Evolutionary conservation across 352 stramenopile species (phyloP).

Genomic region (Plasmopara viticola): DNA sequence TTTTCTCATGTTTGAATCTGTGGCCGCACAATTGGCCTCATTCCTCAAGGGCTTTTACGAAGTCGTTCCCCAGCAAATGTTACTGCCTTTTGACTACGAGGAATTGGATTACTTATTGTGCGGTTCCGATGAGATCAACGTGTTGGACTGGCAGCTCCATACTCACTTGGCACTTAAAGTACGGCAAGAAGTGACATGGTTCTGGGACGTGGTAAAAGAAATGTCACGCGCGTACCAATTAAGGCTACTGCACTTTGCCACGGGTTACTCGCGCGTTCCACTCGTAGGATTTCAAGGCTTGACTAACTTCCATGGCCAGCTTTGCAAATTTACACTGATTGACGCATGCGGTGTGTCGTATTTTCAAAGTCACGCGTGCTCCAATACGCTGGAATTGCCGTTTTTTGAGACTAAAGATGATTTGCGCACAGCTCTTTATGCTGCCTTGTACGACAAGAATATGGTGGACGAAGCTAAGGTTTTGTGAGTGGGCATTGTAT

Average conservation of each 20-base stretch:
- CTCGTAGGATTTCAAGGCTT: conserved; percentile 54
- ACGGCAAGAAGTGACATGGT: conserved; percentile 25
- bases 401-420: conserved; percentile 84
- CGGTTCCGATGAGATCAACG: conserved; percentile 88
- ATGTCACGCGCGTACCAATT: conserved; percentile 59
- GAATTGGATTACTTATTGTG: conserved; percentile 95
- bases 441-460: conserved; percentile 36
- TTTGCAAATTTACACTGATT: conserved; percentile 57
- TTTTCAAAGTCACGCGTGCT: conserved; percentile 56
- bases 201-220: conserved; percentile 81
- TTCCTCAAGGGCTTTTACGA: conserved; percentile 96
- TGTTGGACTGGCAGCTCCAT: conserved; percentile 89
- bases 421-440: conserved; percentile 41
- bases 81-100: conserved; percentile 94
- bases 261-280: conserved; percentile 61
- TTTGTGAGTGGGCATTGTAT: conserved; percentile 7
- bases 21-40: conserved; percentile 78
- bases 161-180: conserved; percentile 41
- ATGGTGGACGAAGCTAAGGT: conserved; percentile 3
- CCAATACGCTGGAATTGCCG: conserved; percentile 90
- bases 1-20: conserved; percentile 92
- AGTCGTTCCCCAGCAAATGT: conserved; percentile 88
- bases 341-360: conserved; percentile 12
- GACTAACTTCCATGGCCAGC: conserved; percentile 63
- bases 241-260: conserved; percentile 74